Evolutionary conservation across 2,329 filamentous ascomycete species (phyloP).

Genomic region (Arthroderma sp.): DNA sequence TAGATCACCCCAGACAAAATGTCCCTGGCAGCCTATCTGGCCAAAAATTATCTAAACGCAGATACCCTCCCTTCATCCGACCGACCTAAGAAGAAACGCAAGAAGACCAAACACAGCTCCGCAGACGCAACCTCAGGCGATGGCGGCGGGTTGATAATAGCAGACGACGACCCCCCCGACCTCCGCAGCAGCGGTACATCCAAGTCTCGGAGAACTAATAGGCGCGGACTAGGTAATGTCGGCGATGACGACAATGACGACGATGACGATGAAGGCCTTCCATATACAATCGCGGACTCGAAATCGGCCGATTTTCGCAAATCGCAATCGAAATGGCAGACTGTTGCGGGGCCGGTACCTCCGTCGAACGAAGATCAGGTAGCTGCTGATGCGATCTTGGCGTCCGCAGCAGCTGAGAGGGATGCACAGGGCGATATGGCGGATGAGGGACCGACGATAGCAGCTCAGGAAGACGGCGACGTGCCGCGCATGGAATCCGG

Average conservation of each 20-base stretch:
- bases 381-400: conserved; percentile 67
- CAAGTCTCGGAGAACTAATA: conserved; percentile 6
- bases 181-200: conserved; percentile 17
- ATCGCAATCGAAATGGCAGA: conserved; percentile 68
- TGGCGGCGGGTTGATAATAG: conserved; percentile 25
- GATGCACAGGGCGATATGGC: conserved; percentile 36
- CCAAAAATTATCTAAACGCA: conserved; percentile 75
- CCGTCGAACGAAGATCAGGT: conserved; percentile 44
- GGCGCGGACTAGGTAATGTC: neutral
- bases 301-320: conserved; percentile 36
- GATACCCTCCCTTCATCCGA: conserved; percentile 30
- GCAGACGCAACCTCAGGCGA: conserved; percentile 25
- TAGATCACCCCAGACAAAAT: conserved; percentile 2
- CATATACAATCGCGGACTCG: conserved; percentile 10
- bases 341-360: conserved; percentile 29
- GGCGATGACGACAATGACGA: conserved; percentile 10
- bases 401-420: conserved; percentile 55
- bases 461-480: conserved; percentile 25
- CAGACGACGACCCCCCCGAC: conserved; percentile 28
- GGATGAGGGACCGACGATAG: conserved; percentile 34
- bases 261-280: conserved; percentile 23
- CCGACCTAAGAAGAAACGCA: conserved; percentile 45
- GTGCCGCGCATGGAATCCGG: conserved; percentile 70
- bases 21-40: conserved; percentile 69
- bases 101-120: conserved; percentile 43